Conservation (phyloP, 768 basidiomycete genomes). For the Boletales sp. region DNA sequence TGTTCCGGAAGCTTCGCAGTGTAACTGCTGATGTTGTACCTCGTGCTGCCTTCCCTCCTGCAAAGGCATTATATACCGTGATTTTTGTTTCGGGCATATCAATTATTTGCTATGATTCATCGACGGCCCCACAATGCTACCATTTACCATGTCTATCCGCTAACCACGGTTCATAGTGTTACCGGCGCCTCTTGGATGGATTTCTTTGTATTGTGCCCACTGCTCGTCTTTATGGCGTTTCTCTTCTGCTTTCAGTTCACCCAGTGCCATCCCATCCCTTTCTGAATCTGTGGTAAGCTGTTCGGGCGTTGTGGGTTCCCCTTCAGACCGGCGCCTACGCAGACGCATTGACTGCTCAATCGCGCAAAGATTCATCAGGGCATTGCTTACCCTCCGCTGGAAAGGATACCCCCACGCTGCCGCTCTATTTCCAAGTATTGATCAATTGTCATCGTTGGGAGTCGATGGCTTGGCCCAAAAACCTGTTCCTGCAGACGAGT, state of each 20-base stretch:
- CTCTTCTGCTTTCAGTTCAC: constrained; percentile 67
- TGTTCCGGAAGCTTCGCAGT: constrained; percentile 83
- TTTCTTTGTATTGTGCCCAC: constrained; percentile 88
- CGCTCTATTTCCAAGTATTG: constrained; percentile 88
- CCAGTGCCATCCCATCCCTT: constrained; percentile 71
- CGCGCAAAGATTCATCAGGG: background rate
- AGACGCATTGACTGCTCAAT: constrained; percentile 9
- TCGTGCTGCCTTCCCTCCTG: constrained; percentile 1
- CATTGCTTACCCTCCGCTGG: constrained; percentile 74
- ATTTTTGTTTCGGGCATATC: constrained; percentile 25
- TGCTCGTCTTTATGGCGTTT: constrained; percentile 84
- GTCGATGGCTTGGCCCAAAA: constrained; percentile 75
- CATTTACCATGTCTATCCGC: constrained; percentile 5
- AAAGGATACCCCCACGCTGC: constrained; percentile 80
- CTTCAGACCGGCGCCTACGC: constrained; percentile 61
- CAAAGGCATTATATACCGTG: constrained; percentile 23
- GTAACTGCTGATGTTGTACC: constrained; percentile 58
- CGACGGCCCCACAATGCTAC: constrained; percentile 6
- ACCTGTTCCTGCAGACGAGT: constrained; percentile 73
- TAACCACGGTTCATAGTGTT: constrained; percentile 93
- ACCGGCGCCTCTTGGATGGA: constrained; percentile 85
- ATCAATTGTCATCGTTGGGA: constrained; percentile 95
- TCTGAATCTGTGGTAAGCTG: constrained; percentile 77
- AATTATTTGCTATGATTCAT: constrained; percentile 13
- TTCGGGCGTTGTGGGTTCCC: constrained; percentile 68